Base-by-base conservation (phyloP, 2,329 filamentous ascomycete genomes). In the Xylaria sp. region DNA sequence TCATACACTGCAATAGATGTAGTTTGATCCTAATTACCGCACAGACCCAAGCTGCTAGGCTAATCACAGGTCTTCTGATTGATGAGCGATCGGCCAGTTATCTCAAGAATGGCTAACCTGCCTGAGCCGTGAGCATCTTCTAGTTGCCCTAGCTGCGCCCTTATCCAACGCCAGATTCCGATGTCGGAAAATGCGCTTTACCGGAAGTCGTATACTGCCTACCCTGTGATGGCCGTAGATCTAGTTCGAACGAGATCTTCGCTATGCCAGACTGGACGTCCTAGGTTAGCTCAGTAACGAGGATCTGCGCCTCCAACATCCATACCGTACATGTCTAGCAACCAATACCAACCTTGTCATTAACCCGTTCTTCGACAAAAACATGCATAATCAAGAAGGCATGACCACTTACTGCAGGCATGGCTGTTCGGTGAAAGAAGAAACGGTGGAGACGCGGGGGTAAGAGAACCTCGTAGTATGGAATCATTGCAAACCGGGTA, bases 241-340 rank as follows among this genome's bases (percentile, higher is more conserved):
- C n/a, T 55, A 37, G 15, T 55, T 55, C 51, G 6, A 39, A 37
- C 32, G 32, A 39, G n/a, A 32, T 23, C 18, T 23, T 37, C 10
- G 20, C 32, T 13, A 25, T 55, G 20, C 20, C n/a, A 41, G 32
- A 25, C 13, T n/a, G 20, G 12, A 15, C 13, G 3, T n/a, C 46
- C n/a, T 8, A 28, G 28, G 28, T 28, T 28, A 25, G 32, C 25
- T 61, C n/a, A 10, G 3, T 10, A 37, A 28, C 48, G 37, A 46
- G 59, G 59, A 60, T 50, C 57, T 60, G 57, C 57, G 57, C 54
- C 56, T 46, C 39, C n/a, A 5, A 9, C 44, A 23, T 37, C n/a
- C 18, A 13, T 37, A n/a, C 25, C 44, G 37, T 51, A 28, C 46
- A 41, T 62, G 37, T 61, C 44, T 32, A 37, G n/a, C 7, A 50